A percentile compares a stretch with the other conserved stretches of the same genome.
Conservation (phyloP, 345 rosid species). For the Pistacia integerrima region DNA sequence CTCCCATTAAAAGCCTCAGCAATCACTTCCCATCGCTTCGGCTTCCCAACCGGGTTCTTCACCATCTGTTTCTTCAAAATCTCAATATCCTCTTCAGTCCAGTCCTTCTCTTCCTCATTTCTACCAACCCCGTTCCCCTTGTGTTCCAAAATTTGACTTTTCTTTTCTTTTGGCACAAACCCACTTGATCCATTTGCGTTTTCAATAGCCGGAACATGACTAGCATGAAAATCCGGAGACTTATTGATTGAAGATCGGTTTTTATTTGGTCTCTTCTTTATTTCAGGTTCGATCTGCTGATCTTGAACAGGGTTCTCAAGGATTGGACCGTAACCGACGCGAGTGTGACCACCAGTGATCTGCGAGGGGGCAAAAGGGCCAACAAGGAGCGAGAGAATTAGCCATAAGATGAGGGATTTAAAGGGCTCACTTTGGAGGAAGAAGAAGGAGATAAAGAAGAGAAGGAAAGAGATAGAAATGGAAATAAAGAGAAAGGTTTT, state of each 20-base stretch:
- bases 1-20: slow-evolving; percentile 72
- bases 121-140: slow-evolving; percentile 28
- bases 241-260: slow-evolving; percentile 19
- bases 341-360: slow-evolving; percentile 73
- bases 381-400: slow-evolving; percentile 61
- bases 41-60: slow-evolving; percentile 85
- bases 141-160: slow-evolving; percentile 24
- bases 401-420: slow-evolving; percentile 68
- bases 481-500: slow-evolving; percentile 37
- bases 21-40: slow-evolving; percentile 81
- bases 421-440: slow-evolving; percentile 67
- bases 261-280: slow-evolving; percentile 44
- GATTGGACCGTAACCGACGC: slow-evolving; percentile 80
- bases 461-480: slow-evolving; percentile 38
- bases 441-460: slow-evolving; percentile 55
- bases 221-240: neutral
- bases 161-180: slow-evolving; percentile 33
- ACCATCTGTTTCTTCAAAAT: slow-evolving; percentile 74
- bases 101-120: slow-evolving; percentile 49
- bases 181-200: slow-evolving; percentile 16
- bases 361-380: slow-evolving; percentile 75
- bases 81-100: slow-evolving; percentile 77
- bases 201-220: slow-evolving; percentile 1
- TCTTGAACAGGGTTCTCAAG: slow-evolving; percentile 44
- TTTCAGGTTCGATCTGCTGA: slow-evolving; percentile 44